Conservation (phyloP, 805 yeast genomes). For the Hanseniaspora jakobsenii region DNA sequence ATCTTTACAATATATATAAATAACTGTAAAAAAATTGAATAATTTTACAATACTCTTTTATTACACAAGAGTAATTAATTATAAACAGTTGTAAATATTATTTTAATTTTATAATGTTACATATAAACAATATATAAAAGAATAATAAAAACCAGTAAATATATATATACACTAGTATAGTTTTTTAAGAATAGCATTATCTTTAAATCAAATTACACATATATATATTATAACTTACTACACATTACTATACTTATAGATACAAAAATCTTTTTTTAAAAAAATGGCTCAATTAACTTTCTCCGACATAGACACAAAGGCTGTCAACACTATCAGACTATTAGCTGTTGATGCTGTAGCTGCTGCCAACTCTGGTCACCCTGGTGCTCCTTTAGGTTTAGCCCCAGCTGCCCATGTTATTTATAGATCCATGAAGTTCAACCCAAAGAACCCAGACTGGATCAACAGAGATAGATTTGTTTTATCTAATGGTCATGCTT, state of each 20-base stretch:
- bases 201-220: background rate
- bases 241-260: too few species aligned
- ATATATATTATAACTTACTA: too few species aligned
- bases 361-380: conserved; percentile 92
- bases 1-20: too few species aligned
- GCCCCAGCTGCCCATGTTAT: conserved; percentile 91
- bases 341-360: conserved; percentile 79
- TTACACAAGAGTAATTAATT: too few species aligned
- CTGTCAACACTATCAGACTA: conserved; percentile 78
- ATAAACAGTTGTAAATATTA: too few species aligned
- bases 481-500: conserved; percentile 91
- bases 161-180: too few species aligned
- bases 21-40: too few species aligned
- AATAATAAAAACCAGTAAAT: too few species aligned
- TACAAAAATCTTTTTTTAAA: background rate
- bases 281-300: conserved; percentile 20
- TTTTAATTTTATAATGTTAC: too few species aligned
- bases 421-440: conserved; percentile 68
- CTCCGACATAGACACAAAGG: conserved; percentile 54
- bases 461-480: conserved; percentile 91
- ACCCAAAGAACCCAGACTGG: conserved; percentile 88
- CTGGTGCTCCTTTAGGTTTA: conserved; percentile 97
- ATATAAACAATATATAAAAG: too few species aligned
- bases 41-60: too few species aligned
- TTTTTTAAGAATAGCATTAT: too few species aligned